These are phyloP conservation scores for Clavariopsis aquatica DNA, from an alignment of 495 filamentous ascomycete species.

Conservation along the genomic window DNA sequence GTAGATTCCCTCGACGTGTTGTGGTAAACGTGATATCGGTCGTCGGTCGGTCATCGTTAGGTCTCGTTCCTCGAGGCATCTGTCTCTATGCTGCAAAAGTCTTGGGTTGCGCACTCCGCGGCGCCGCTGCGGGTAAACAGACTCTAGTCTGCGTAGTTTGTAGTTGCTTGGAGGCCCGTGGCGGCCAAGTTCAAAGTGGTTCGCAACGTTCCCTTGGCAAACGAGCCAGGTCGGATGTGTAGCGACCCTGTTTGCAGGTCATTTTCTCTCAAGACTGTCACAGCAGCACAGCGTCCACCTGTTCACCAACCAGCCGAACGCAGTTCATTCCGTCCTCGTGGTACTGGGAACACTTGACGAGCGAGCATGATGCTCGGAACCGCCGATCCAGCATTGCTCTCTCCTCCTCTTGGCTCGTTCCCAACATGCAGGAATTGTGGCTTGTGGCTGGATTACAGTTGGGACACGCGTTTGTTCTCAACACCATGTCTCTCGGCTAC, in stretches of 20 bases:
- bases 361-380: neutral
- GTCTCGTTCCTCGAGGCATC: no score
- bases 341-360: neutral
- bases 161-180: no score
- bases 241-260: no score
- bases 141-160: no score
- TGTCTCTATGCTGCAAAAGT: no score
- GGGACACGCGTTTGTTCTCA: neutral
- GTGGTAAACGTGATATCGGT: neutral
- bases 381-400: no score
- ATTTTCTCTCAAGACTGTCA: neutral
- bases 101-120: no score
- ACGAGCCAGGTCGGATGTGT: no score
- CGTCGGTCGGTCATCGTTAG: no score
- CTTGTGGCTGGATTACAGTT: neutral
- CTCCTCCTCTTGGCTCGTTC: no score
- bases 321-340: neutral
- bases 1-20: constrained; percentile 1
- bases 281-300: neutral
- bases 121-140: no score
- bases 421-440: neutral
- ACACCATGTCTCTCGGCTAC: neutral
- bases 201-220: no score
- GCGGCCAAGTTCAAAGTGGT: neutral
- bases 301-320: neutral